phyloP scores from a whole-genome alignment of 176 grass and related monocot species.

The Musa acuminata region DNA sequence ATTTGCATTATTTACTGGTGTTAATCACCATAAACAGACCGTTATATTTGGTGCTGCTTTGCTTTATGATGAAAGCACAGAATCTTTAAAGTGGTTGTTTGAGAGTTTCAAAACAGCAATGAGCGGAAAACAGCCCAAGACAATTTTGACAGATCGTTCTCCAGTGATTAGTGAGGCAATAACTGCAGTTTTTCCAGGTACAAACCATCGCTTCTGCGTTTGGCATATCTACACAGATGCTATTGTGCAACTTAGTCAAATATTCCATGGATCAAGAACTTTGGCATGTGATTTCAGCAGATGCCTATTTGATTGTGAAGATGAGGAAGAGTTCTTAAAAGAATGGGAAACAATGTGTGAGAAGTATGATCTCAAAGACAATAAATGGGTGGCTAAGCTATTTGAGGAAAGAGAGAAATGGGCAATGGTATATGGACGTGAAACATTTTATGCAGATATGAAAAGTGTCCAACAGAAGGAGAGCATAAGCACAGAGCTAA shows the following conservation, averaged over 20 bases:
- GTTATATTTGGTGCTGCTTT: slow-evolving; percentile 10
- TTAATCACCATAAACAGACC: slow-evolving; percentile 20
- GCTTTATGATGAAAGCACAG: slow-evolving; percentile 7
- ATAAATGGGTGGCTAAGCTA: slow-evolving; percentile 10
- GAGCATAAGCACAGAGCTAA: neutral
- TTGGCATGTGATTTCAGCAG: slow-evolving; percentile 7
- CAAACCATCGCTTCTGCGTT: slow-evolving; percentile 4
- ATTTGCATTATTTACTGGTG: slow-evolving; percentile 12
- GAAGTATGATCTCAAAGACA: slow-evolving; percentile 21
- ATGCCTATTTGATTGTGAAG: slow-evolving; percentile 16
- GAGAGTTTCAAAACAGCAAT: slow-evolving; percentile 15
- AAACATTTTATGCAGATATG: slow-evolving; percentile 17
- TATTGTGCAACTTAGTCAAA: neutral
- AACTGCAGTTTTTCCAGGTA: neutral
- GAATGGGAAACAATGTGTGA: slow-evolving; percentile 15
- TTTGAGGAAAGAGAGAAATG: slow-evolving; percentile 16
- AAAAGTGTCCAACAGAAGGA: slow-evolving; percentile 3
- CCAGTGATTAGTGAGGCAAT: neutral
- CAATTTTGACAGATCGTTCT: slow-evolving; percentile 12
- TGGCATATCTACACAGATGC: slow-evolving; percentile 18
- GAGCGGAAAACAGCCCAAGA: slow-evolving; percentile 10
- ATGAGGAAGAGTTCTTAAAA: slow-evolving; percentile 13
- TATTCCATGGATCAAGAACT: slow-evolving; percentile 16
- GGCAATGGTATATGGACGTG: slow-evolving; percentile 5
- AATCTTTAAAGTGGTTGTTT: slow-evolving; percentile 16